These are phyloP conservation scores for Candida nanaspora DNA, from an alignment of 805 yeast species.

Conservation along the genomic window DNA sequence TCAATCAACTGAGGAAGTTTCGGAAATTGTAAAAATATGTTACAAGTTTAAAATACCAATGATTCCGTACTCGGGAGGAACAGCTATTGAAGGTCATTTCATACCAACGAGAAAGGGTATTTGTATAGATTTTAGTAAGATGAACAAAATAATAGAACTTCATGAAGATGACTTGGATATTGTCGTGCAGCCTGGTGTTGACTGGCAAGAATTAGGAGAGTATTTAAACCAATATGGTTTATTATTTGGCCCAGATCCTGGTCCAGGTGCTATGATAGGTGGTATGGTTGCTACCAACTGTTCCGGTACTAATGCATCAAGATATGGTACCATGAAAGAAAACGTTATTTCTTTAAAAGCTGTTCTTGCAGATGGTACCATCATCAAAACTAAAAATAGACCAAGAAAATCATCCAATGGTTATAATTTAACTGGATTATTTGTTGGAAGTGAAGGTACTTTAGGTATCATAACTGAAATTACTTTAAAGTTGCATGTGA, in stretches of 20 bases:
- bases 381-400: conserved; percentile 65
- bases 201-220: conserved; percentile 66
- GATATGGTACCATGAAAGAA: conserved; percentile 76
- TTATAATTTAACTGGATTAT: conserved; percentile 67
- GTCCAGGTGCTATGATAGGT: conserved; percentile 73
- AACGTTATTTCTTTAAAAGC: conserved; percentile 62
- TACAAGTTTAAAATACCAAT: conserved; percentile 58
- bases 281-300: conserved; percentile 74
- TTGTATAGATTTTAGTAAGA: conserved; percentile 49
- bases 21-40: conserved; percentile 53
- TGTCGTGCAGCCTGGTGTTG: conserved; percentile 71
- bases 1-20: conserved; percentile 57
- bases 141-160: conserved; percentile 51
- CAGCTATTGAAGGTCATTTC: conserved; percentile 79
- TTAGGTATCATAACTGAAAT: conserved; percentile 77
- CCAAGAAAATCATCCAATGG: conserved; percentile 79
- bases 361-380: conserved; percentile 74
- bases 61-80: conserved; percentile 74
- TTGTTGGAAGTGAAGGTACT: conserved; percentile 76
- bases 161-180: conserved; percentile 64
- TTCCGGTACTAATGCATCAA: conserved; percentile 72
- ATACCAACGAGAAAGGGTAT: conserved; percentile 62
- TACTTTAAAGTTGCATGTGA: conserved; percentile 60
- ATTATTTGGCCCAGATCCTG: conserved; percentile 71
- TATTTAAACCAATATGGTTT: conserved; percentile 40